Base-by-base conservation (phyloP, 2,329 filamentous ascomycete genomes). In the Leptographium procerum region DNA sequence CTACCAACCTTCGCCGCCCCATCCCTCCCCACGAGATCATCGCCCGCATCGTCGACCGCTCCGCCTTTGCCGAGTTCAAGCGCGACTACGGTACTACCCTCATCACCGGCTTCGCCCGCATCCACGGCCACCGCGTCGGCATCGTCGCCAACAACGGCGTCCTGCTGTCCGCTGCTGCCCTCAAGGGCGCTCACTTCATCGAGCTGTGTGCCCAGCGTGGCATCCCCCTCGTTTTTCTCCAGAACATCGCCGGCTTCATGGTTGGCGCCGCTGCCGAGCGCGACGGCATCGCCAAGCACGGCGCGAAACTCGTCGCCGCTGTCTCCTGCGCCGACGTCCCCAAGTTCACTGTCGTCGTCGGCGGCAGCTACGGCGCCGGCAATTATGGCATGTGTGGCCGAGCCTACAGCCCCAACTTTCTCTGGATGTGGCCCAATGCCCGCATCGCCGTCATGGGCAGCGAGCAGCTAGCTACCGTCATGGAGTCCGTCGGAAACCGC, bases 351-450 rank as follows among this genome's bases (percentile, higher is more conserved):
- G 89, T 99, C 19, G 89, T 99, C 1, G 86, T 96, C n/a, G 94
- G 94, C 28, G 88, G 88, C 33, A 91, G 87, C 70, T 94, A 94
- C 64, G 92, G 92, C 60, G 92, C 92, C 9, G 94, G 94, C 4
- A 99, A 97, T 72, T 99, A 99, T 69, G 94, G 92, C 66, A 99
- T 99, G 94, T 97, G 90, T 69, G 94, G 94, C 26, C 82, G 94
- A 55, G 92, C 94, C 2, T 99, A 96, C 72, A 84, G 83, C n/a
- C 92, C 92, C 0, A 79, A 91, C 14, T 90, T 97, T 71, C 73
- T 97, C 61, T 96, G 90, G 85, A 95, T 92, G 79, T 99, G 94
- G 94, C 94, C 94, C 47, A 96, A 95, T 66, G 91, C 94, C n/a
- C 88, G 88, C 68, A 90, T 96, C 56, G 89, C 89, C 34, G 91